These are phyloP conservation scores for Astraeus odoratus DNA, from an alignment of 768 basidiomycete genomes.

Conservation along the genomic window DNA sequence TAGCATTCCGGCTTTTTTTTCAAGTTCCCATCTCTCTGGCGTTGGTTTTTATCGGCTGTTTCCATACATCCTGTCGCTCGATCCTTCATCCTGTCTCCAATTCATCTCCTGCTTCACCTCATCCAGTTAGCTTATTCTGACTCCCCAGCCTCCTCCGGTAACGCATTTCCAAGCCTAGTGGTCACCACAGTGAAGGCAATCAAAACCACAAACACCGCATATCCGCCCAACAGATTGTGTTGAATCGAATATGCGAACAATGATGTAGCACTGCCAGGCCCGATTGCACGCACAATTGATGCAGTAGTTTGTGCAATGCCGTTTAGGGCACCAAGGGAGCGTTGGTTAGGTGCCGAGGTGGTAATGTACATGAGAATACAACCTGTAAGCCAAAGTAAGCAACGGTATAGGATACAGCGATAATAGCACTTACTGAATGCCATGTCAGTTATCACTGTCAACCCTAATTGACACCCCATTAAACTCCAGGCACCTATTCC, in stretches of 20 bases:
- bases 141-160: not conserved
- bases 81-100: too few relatives aligned
- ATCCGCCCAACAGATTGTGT: slow-evolving; percentile 20
- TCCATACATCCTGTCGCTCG: too few relatives aligned
- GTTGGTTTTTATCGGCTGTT: too few relatives aligned
- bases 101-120: too few relatives aligned
- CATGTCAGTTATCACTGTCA: not conserved
- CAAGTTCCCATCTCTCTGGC: too few relatives aligned
- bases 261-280: slow-evolving; percentile 20
- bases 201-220: slow-evolving; percentile 16
- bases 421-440: not conserved
- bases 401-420: not conserved
- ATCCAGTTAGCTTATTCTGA: not conserved
- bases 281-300: slow-evolving; percentile 23
- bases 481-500: not conserved
- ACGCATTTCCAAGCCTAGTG: not conserved
- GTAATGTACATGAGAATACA: slow-evolving; percentile 65
- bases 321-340: slow-evolving; percentile 69
- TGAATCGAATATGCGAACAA: slow-evolving; percentile 20
- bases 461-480: not conserved
- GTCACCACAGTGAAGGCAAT: slow-evolving; percentile 1
- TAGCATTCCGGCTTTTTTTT: too few relatives aligned
- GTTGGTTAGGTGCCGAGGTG: slow-evolving; percentile 58
- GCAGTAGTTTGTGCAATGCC: slow-evolving; percentile 35
- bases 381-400: slow-evolving; percentile 29